Conservation (phyloP, 2,329 filamentous ascomycete species). For the Sporothrix variecibatus region DNA sequence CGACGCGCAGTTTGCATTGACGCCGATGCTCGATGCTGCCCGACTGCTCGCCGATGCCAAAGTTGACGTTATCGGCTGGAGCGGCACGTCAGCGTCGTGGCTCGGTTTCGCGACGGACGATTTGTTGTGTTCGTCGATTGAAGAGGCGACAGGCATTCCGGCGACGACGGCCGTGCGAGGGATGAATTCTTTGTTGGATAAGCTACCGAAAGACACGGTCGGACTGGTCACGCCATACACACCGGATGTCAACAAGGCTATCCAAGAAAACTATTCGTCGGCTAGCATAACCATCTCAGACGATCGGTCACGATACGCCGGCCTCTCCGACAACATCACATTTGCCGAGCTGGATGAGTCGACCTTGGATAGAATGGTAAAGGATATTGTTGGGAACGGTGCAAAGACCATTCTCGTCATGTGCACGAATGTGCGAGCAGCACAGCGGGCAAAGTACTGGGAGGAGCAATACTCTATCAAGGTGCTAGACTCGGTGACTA, state of each 20-base stretch:
- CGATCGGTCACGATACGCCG: conserved; percentile 29
- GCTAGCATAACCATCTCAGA: conserved; percentile 40
- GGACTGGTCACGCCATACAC: conserved; percentile 47
- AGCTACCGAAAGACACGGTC: conserved; percentile 32
- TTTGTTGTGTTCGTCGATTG: conserved; percentile 42
- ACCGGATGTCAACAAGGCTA: conserved; percentile 43
- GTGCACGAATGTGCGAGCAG: conserved; percentile 47
- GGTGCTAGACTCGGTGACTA: conserved; percentile 47
- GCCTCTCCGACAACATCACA: conserved; percentile 40
- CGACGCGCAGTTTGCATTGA: conserved; percentile 38
- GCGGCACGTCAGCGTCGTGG: conserved; percentile 43
- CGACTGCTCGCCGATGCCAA: conserved; percentile 41
- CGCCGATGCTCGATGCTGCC: conserved; percentile 39
- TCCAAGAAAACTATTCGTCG: conserved; percentile 40
- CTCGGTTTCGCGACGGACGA: conserved; percentile 46
- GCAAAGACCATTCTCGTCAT: conserved; percentile 43
- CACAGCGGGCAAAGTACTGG: conserved; percentile 43
- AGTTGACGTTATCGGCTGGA: conserved; percentile 44
- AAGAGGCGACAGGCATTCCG: conserved; percentile 40
- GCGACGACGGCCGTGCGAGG: conserved; percentile 46
- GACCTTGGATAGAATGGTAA: conserved; percentile 31
- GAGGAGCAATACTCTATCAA: conserved; percentile 36
- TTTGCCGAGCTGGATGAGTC: conserved; percentile 41
- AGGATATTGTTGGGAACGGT: conserved; percentile 34
- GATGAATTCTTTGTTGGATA: conserved; percentile 35